Evolutionary conservation across 2,329 filamentous ascomycete genomes (phyloP), one percentile per base, ranked within the genome.

Genomic region (Pseudogymnoascus sp.): DNA sequence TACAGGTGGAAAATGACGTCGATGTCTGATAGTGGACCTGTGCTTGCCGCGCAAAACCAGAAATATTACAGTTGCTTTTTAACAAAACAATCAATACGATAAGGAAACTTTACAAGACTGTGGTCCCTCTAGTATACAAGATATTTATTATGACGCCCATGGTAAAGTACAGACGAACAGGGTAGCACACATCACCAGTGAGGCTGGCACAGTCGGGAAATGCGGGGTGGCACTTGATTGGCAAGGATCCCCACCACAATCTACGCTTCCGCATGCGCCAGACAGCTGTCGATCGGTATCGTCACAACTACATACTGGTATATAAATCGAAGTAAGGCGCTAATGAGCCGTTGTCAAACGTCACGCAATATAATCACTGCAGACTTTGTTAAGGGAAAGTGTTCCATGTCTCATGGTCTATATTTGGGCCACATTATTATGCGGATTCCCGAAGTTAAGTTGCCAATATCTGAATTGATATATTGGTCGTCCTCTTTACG

Each of bases 401-500:
- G 17, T 13, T 33, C 17, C 10, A 57, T 57, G n/a, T 35, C 28
- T 57, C 11, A 21, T 33, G 11, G 50, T 57, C 28, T 35, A 57
- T 57, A 57, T 57, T 33, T 33, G 28, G n/a, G 47, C 47, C 26
- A 31, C 4, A 53, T 23, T 28, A 53, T n/a, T 53, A 17, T 53
- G 47, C 26, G 15, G 47, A 53, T 28, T 17, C 23, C 26, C 23
- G 15, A 53, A 53, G 23, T 17, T 28, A 53, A 53, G 26, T 53
- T 53, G 47, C 15, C 23, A 53, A 53, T 53, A 53, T 31, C 28
- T 10, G 17, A 57, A 13, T 53, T 53, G 28, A 33, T 33, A 19
- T 35, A 57, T 57, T 1, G 10, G 50, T 8, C 21, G 9, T 8
- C 26, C 28, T 21, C 28, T 62, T 64, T 66, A 75, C 50, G 72